phyloP scores from a whole-genome alignment of 2,329 filamentous ascomycete species.

The Beauveria brongniartii region DNA sequence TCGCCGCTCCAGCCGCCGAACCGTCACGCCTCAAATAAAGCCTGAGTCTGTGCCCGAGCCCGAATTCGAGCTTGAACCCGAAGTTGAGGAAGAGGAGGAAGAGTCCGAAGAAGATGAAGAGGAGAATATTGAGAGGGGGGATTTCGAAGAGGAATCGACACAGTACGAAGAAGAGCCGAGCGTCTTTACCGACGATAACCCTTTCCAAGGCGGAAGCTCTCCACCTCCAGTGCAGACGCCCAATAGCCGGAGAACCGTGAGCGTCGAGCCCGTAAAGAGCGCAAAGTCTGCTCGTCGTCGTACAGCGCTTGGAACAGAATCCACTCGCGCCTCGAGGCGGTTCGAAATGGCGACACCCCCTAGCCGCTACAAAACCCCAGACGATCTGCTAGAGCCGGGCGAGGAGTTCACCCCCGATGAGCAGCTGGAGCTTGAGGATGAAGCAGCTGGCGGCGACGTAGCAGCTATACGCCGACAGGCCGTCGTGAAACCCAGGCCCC shows the following conservation, averaged over 20 bases:
- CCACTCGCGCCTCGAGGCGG: conserved; percentile 37
- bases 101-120: conserved; percentile 45
- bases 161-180: conserved; percentile 39
- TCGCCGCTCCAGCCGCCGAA: conserved; percentile 41
- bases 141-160: conserved; percentile 29
- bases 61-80: conserved; percentile 41
- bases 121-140: conserved; percentile 14
- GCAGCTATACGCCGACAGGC: conserved; percentile 36
- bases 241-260: conserved; percentile 41
- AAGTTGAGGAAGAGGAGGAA: conserved; percentile 23
- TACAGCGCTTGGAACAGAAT: conserved; percentile 27
- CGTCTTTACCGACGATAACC: conserved; percentile 83
- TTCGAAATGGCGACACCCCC: conserved; percentile 47
- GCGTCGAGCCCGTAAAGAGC: conserved; percentile 33
- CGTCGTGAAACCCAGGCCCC: conserved; percentile 26
- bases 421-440: conserved; percentile 69
- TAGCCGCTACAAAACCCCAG: conserved; percentile 25
- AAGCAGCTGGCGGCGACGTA: conserved; percentile 46
- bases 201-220: conserved; percentile 81
- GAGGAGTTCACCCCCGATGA: conserved; percentile 95
- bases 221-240: conserved; percentile 45
- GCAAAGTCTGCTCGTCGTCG: conserved; percentile 36
- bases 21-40: conserved; percentile 45
- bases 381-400: conserved; percentile 51
- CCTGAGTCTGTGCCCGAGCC: conserved; percentile 31